phyloP scores from a whole-genome alignment of 2,329 filamentous ascomycete genomes.

The Saccharata proteae region DNA sequence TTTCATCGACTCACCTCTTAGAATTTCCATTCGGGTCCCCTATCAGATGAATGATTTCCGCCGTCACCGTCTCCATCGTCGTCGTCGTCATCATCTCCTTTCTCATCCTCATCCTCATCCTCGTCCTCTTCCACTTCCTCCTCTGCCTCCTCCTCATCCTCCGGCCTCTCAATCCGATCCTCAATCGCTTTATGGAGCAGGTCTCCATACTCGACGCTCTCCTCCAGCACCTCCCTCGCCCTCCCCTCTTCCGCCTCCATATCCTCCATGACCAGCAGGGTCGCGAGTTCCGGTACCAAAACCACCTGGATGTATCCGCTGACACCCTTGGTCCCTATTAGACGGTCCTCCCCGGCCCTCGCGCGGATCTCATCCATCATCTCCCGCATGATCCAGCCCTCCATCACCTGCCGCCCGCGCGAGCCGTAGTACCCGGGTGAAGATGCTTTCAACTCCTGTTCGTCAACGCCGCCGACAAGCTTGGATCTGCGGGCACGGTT shows the following conservation, averaged over 20 bases:
- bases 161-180: too few species aligned
- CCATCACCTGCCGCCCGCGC: constrained; percentile 60
- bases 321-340: constrained; percentile 17
- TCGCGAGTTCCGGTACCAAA: constrained; percentile 60
- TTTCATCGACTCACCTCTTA: too few species aligned
- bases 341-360: constrained; percentile 14
- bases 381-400: constrained; percentile 26
- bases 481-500: constrained; percentile 48
- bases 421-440: constrained; percentile 73
- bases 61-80: too few species aligned
- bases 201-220: constrained; percentile 56
- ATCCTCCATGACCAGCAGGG: constrained; percentile 47
- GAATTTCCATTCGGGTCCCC: too few species aligned
- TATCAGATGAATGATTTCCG: too few species aligned
- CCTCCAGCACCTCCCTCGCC: constrained; percentile 46
- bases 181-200: too few species aligned
- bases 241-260: constrained; percentile 41
- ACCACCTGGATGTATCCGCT: constrained; percentile 28
- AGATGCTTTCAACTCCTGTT: constrained; percentile 35
- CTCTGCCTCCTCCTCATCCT: constrained; percentile 45
- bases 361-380: constrained; percentile 18
- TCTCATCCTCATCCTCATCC: not conserved
- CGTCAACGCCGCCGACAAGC: constrained; percentile 42
- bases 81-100: too few species aligned
- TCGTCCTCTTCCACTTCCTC: not conserved